Evolutionary conservation across 1,284 basidiomycete species (phyloP), one percentile per base, ranked within the genome.

Genomic region (Ceratobasidium sp.): DNA sequence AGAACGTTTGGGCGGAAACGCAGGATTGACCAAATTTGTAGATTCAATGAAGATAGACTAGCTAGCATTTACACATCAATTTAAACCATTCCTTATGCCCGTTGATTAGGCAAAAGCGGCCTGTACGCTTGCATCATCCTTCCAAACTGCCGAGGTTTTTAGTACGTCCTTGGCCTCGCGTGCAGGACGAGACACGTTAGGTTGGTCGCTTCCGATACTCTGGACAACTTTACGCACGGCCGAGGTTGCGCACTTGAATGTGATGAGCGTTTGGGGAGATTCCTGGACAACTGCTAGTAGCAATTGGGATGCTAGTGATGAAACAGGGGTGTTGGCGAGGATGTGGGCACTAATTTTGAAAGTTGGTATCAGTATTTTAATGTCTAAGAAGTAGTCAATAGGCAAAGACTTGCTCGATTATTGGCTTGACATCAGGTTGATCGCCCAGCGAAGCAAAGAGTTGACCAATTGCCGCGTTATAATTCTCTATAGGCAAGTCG

Each of bases 141-240:
- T 76, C 72, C 76, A 82, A 53, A 76, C 76, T 28, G 72, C 74
- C 52, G 76, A 75, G 46, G 79, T 81, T 77, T 84, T 90, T 61
- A 98, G 80, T 50, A 92, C 76, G 64, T 97, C 95, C 76, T 89
- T 85, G 3, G 94, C 89, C 78, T 97, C 94, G 59, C 96, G 84
- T 12, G 94, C 92, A 0, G 94, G 94, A 58, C 94, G 84, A 18
- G 92, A 86, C 60, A 96, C 88, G n/a, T 85, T 84, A 1, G 92
- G 88, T 50, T 87, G 87, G 72, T 95, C 93, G 73, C 85, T 89
- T 1, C 84, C 86, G 2, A 88, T 86, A 77, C 88, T 90, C 76
- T 91, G 89, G 72, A 89, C 82, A 0, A 93, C 85, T 79, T 94
- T 94, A 77, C 90, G 86, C 2, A 90, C 87, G 16, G 95, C 86